phyloP scores from a whole-genome alignment of 2,329 filamentous ascomycete species.

The Xylariomycetidae sp. region DNA sequence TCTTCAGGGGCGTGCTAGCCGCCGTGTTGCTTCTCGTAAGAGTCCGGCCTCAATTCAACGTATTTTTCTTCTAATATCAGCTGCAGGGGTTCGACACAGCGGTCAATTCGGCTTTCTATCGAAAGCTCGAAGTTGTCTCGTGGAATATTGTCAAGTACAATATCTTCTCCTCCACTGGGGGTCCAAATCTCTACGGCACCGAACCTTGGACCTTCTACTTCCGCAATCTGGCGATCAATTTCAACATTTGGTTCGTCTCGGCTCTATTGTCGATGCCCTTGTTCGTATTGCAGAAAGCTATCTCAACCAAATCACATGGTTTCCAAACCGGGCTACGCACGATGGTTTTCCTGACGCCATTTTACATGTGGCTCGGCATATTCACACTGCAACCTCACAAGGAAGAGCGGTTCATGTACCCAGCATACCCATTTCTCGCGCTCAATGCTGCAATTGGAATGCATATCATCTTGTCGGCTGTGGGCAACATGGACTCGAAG shows the following conservation, averaged over 20 bases:
- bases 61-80: no score
- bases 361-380: conserved; percentile 90
- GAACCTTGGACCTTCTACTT: conserved; percentile 98
- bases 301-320: conserved; percentile 54
- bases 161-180: conserved; percentile 74
- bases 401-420: conserved; percentile 98
- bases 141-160: conserved; percentile 97
- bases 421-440: conserved; percentile 82
- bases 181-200: conserved; percentile 88
- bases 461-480: conserved; percentile 69
- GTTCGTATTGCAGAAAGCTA: conserved; percentile 64
- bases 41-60: no score
- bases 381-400: conserved; percentile 94
- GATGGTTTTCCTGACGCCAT: conserved; percentile 72
- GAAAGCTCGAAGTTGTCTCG: conserved; percentile 67
- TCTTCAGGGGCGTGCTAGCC: conserved; percentile 61
- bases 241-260: conserved; percentile 88
- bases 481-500: conserved; percentile 65
- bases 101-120: conserved; percentile 82
- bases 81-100: no score
- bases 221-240: conserved; percentile 85
- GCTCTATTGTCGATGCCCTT: conserved; percentile 70
- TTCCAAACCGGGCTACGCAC: conserved; percentile 68
- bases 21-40: conserved; percentile 65
- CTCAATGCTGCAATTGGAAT: conserved; percentile 82